Conservation (phyloP, 345 rosid species). For the Fremontodendron californicum region DNA sequence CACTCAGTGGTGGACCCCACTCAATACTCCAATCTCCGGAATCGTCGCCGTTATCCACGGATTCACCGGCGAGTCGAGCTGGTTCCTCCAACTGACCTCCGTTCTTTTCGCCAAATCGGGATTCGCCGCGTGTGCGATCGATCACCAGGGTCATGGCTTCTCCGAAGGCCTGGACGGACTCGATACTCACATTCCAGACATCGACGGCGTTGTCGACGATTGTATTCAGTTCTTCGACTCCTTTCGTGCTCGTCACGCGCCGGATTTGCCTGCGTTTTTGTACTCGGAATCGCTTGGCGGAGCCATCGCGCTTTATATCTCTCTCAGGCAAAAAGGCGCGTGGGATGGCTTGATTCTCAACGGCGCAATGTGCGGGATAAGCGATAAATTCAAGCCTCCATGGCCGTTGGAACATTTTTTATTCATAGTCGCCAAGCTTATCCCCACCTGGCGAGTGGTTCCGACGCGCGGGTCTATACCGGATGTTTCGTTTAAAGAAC, state of each 20-base stretch:
- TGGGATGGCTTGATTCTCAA: slow-evolving; percentile 83
- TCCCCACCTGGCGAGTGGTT: slow-evolving; percentile 87
- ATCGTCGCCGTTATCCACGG: slow-evolving; percentile 86
- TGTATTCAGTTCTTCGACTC: slow-evolving; percentile 60
- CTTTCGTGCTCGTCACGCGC: slow-evolving; percentile 51
- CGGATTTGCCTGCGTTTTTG: slow-evolving; percentile 62
- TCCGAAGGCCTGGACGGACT: slow-evolving; percentile 78
- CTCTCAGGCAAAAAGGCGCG: slow-evolving; percentile 59
- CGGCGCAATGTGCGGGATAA: slow-evolving; percentile 96
- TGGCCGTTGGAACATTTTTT: slow-evolving; percentile 90
- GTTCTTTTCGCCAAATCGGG: slow-evolving; percentile 76
- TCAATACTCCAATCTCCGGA: slow-evolving; percentile 41
- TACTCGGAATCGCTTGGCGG: slow-evolving; percentile 94
- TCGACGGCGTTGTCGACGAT: slow-evolving; percentile 75
- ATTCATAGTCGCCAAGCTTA: slow-evolving; percentile 49
- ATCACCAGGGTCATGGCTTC: slow-evolving; percentile 98
- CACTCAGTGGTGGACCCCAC: slow-evolving; percentile 88
- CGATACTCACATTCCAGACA: slow-evolving; percentile 61
- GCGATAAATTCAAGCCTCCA: slow-evolving; percentile 82
- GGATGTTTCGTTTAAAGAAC: slow-evolving; percentile 67
- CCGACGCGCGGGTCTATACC: slow-evolving; percentile 83
- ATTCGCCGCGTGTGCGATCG: slow-evolving; percentile 75
- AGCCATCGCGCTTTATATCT: slow-evolving; percentile 71
- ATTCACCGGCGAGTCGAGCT: slow-evolving; percentile 85
- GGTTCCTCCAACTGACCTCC: slow-evolving; percentile 71